These are phyloP conservation scores for Cordyceps cateniannulata DNA, from an alignment of 2,329 filamentous ascomycete species.

Conservation along the genomic window DNA sequence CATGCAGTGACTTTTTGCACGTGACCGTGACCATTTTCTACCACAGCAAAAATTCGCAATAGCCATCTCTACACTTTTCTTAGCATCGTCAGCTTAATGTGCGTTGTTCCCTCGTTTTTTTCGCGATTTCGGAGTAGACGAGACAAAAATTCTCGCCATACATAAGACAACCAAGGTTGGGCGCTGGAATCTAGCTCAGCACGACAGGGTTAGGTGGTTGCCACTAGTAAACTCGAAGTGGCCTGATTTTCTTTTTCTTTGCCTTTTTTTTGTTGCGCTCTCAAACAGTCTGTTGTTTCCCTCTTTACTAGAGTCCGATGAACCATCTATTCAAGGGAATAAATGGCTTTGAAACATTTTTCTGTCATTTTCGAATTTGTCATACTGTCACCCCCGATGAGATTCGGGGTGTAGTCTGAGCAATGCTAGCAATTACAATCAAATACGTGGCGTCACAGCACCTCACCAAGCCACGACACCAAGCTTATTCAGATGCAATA, in stretches of 20 bases:
- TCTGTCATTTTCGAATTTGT: no score
- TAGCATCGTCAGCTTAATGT: not conserved
- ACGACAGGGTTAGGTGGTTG: not conserved
- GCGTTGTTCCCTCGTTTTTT: not conserved
- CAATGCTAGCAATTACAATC: no score
- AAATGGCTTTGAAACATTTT: no score
- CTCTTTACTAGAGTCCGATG: not conserved
- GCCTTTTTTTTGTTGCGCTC: not conserved
- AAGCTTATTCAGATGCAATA: no score
- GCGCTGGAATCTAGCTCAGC: no score
- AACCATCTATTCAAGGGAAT: not conserved
- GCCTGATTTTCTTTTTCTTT: not conserved
- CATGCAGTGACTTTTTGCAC: not conserved
- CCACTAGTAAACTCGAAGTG: not conserved
- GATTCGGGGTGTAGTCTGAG: no score
- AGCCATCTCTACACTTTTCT: not conserved
- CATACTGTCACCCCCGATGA: no score
- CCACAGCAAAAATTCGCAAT: no score
- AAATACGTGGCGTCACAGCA: no score
- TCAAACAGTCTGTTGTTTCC: not conserved
- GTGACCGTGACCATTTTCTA: not conserved
- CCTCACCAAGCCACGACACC: no score
- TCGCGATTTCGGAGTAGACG: not conserved
- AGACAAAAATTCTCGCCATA: not conserved
- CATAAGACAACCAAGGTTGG: no score